Conservation (phyloP, 345 rosid species). For the Bretschneidera sinensis region DNA sequence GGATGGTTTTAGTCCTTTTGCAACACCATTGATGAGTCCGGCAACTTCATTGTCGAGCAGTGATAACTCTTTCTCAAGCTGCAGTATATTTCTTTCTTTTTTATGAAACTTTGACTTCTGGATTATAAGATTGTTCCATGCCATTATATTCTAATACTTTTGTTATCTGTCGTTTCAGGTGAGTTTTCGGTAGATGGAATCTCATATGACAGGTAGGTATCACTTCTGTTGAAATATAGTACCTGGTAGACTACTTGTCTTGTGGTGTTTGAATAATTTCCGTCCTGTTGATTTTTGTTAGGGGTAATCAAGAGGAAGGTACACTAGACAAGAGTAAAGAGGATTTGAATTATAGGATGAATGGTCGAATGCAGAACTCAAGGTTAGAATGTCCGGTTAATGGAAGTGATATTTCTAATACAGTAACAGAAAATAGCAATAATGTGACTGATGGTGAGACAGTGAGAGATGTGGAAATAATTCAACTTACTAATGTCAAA, state of each 20-base stretch:
- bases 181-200: slow-evolving; percentile 69
- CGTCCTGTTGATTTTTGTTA: slow-evolving; percentile 18
- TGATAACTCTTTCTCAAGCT: slow-evolving; percentile 63
- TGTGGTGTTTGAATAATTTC: not conserved
- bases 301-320: slow-evolving; percentile 54
- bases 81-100: slow-evolving; percentile 35
- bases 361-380: slow-evolving; percentile 21
- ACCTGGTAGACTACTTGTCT: not conserved
- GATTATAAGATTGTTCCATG: slow-evolving; percentile 6
- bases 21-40: slow-evolving; percentile 52
- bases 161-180: slow-evolving; percentile 36
- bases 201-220: slow-evolving; percentile 44
- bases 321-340: slow-evolving; percentile 32
- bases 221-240: not conserved
- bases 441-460: slow-evolving; percentile 21
- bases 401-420: slow-evolving; percentile 30
- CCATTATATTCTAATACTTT: slow-evolving; percentile 14
- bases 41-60: slow-evolving; percentile 51
- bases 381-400: slow-evolving; percentile 26
- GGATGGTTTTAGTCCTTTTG: slow-evolving; percentile 22
- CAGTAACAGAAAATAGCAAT: slow-evolving; percentile 23
- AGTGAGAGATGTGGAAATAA: slow-evolving; percentile 38
- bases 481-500: slow-evolving; percentile 22
- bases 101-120: not conserved
- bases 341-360: slow-evolving; percentile 23